These are phyloP conservation scores for Clausena lansium DNA, from an alignment of 345 rosid genomes.

Conservation along the genomic window DNA sequence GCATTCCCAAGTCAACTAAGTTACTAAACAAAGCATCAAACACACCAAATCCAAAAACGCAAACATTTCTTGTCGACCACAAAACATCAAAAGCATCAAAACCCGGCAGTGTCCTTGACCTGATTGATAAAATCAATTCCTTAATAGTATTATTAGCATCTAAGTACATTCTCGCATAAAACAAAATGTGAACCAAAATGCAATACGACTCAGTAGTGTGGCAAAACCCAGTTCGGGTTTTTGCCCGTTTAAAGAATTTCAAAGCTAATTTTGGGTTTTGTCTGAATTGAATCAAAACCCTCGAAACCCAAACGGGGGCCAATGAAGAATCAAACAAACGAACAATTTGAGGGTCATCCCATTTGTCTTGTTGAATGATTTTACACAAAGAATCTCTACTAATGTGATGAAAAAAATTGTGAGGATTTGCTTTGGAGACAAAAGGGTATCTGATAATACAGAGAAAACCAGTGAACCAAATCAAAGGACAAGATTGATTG, in stretches of 20 bases:
- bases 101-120: conserved; percentile 18
- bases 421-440: conserved; percentile 25
- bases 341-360: conserved; percentile 41
- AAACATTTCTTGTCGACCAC: conserved; percentile 66
- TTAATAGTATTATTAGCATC: conserved; percentile 49
- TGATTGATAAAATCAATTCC: conserved; percentile 39
- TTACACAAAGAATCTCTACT: conserved; percentile 37
- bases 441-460: conserved; percentile 45
- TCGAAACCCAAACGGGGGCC: conserved; percentile 51
- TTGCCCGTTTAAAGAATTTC: conserved; percentile 65
- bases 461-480: conserved; percentile 48
- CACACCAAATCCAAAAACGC: conserved; percentile 57
- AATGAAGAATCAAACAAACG: conserved; percentile 31
- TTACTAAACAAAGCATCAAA: conserved; percentile 75
- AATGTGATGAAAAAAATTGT: conserved; percentile 14
- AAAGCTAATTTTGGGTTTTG: conserved; percentile 51
- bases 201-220: conserved; percentile 49
- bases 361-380: conserved; percentile 38
- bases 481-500: conserved; percentile 32
- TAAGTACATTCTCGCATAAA: conserved; percentile 50
- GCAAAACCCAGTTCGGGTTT: conserved; percentile 36
- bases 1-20: conserved; percentile 59
- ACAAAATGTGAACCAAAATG: conserved; percentile 54
- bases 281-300: conserved; percentile 47
- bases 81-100: conserved; percentile 56